Conservation (phyloP, 805 yeast genomes). For the Saccharomycopsis fodiens region DNA sequence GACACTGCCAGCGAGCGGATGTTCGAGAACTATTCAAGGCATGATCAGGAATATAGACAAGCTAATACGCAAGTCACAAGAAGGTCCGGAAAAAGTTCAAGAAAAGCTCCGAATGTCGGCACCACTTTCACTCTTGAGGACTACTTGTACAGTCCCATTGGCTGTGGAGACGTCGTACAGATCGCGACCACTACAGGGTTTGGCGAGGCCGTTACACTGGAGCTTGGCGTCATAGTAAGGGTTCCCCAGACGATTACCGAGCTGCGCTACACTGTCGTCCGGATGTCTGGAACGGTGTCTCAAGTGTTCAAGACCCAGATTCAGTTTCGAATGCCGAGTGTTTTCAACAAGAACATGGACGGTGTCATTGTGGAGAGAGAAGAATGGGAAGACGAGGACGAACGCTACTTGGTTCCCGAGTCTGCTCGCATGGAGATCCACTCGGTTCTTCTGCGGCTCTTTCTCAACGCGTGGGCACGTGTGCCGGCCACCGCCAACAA, state of each 20-base stretch:
- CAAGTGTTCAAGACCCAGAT: neutral
- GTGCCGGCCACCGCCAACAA: constrained; percentile 34
- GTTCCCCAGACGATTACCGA: constrained; percentile 4
- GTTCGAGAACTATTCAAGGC: neutral
- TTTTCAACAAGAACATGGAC: neutral
- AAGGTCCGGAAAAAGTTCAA: neutral
- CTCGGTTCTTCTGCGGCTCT: constrained; percentile 31
- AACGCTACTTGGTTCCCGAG: constrained; percentile 28
- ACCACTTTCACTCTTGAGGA: neutral
- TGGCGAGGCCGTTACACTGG: constrained; percentile 1
- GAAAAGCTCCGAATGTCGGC: neutral
- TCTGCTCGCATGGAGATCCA: constrained; percentile 29
- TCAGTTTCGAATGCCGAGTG: constrained; percentile 10
- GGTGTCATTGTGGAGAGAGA: neutral
- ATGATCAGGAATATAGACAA: neutral
- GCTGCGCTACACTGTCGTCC: neutral
- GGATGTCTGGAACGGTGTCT: constrained; percentile 4
- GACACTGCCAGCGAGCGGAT: neutral
- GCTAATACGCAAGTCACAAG: too few species aligned
- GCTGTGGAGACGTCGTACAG: constrained; percentile 9
- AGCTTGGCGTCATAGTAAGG: constrained; percentile 4
- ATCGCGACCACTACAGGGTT: neutral
- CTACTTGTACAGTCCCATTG: neutral
- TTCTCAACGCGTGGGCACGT: constrained; percentile 34
- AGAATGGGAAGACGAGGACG: constrained; percentile 16